A percentile compares a stretch with the other conserved stretches of the same genome.
Conservation (phyloP, 352 stramenopile species). For the Pythium vanterpoolii region DNA sequence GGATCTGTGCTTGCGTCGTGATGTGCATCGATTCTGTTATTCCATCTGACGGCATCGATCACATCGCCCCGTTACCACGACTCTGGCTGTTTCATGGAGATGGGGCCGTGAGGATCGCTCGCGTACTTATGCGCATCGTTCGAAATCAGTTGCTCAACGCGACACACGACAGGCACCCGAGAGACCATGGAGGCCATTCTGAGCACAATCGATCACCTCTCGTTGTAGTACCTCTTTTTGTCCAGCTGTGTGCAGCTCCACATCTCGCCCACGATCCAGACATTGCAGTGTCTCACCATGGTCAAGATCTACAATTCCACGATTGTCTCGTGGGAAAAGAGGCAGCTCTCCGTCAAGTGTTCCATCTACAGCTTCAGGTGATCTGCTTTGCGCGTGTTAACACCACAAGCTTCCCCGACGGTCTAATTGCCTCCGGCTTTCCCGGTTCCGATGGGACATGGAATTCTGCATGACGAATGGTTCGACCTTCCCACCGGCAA, state of each 20-base stretch:
- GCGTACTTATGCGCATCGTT: not conserved
- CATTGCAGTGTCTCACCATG: not conserved
- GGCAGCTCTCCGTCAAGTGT: not conserved
- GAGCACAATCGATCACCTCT: not conserved
- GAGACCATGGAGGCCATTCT: not conserved
- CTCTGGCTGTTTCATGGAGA: not conserved
- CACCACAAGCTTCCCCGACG: not conserved
- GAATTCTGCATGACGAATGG: conserved; percentile 1
- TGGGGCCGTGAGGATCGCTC: not conserved
- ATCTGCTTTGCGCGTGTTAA: not conserved
- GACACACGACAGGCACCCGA: not conserved
- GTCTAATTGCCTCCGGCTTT: not conserved
- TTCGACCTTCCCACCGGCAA: not conserved
- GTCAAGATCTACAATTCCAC: not conserved
- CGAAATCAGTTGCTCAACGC: not conserved
- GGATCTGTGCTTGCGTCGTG: not conserved
- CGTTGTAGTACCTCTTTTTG: not conserved
- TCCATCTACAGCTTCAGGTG: not conserved
- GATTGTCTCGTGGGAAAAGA: not conserved
- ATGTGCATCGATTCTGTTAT: not conserved
- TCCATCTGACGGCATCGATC: not conserved
- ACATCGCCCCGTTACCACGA: not conserved
- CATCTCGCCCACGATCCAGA: not conserved
- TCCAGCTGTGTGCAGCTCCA: not conserved
- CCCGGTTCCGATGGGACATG: not conserved